These are phyloP conservation scores for Yamadazyma membranifaciens DNA, from an alignment of 1,139 yeast genomes.

Conservation along the genomic window DNA sequence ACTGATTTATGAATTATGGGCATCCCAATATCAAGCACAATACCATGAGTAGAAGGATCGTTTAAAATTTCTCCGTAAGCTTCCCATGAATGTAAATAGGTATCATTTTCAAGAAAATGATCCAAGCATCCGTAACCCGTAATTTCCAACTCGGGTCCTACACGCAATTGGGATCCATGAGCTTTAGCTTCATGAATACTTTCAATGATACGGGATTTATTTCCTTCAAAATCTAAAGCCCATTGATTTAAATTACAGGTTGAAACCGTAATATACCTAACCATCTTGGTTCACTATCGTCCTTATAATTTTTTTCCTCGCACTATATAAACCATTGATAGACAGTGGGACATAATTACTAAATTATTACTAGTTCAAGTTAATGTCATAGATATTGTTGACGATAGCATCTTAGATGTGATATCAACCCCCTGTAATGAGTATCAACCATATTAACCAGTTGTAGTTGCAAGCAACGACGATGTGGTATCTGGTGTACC, in stretches of 20 bases:
- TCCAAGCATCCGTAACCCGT: slow-evolving; percentile 96
- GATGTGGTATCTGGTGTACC: too few species aligned
- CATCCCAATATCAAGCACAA: slow-evolving; percentile 89
- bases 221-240: slow-evolving; percentile 98
- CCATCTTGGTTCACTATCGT: slow-evolving; percentile 31
- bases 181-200: slow-evolving; percentile 76
- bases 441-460: too few species aligned
- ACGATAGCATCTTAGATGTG: too few species aligned
- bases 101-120: slow-evolving; percentile 88
- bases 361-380: too few species aligned
- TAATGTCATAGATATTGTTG: too few species aligned
- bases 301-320: background rate
- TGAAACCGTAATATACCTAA: slow-evolving; percentile 56
- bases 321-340: too few species aligned
- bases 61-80: slow-evolving; percentile 75
- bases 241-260: slow-evolving; percentile 89
- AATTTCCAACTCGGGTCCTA: slow-evolving; percentile 95
- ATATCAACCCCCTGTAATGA: too few species aligned
- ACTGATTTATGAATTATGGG: slow-evolving; percentile 86
- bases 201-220: slow-evolving; percentile 82
- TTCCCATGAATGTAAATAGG: slow-evolving; percentile 92
- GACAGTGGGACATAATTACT: too few species aligned
- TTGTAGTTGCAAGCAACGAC: too few species aligned
- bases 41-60: slow-evolving; percentile 66
- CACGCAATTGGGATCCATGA: slow-evolving; percentile 77